phyloP scores from a whole-genome alignment of 208 protist species.

The Acanthamoeba healyi region DNA sequence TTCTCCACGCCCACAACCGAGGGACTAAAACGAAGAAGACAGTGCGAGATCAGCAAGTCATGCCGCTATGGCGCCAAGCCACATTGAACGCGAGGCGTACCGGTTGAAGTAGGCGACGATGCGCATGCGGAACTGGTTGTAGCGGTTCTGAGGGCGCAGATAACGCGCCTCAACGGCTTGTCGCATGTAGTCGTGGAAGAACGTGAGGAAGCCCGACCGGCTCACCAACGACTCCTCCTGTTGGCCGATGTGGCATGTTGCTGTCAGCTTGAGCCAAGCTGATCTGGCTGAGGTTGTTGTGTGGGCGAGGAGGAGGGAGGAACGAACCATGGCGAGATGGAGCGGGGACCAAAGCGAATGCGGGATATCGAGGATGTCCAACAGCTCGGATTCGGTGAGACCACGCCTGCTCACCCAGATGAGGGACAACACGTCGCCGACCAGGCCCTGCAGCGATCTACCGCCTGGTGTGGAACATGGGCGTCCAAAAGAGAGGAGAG shows the following conservation, averaged over 20 bases:
- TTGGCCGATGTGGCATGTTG: too few relatives aligned
- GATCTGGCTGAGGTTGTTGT: too few relatives aligned
- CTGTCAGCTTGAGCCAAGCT: too few relatives aligned
- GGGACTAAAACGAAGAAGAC: too few relatives aligned
- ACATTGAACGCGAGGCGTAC: background rate
- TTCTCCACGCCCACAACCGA: too few relatives aligned
- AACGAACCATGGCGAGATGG: background rate
- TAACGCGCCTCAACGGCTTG: constrained; percentile 62
- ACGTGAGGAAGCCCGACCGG: constrained; percentile 42
- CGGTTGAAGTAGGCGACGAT: constrained; percentile 25
- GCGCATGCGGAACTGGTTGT: background rate
- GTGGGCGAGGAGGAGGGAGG: too few relatives aligned
- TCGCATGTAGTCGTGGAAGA: constrained; percentile 73
- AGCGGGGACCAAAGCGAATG: constrained; percentile 29
- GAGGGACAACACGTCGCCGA: background rate
- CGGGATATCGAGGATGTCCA: constrained; percentile 8
- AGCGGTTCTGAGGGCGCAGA: background rate
- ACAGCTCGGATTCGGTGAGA: constrained; percentile 31
- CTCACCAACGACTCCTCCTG: background rate
- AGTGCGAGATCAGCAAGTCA: too few relatives aligned
- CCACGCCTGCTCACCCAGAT: background rate
- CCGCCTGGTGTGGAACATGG: too few relatives aligned
- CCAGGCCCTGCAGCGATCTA: background rate
- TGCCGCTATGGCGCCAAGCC: too few relatives aligned
- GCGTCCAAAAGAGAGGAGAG: too few relatives aligned